A percentile compares a stretch with the other conserved stretches of the same genome.
Evolutionary conservation across 2,329 filamentous ascomycete genomes (phyloP).

Genomic region (Paramyrothecium sp.): DNA sequence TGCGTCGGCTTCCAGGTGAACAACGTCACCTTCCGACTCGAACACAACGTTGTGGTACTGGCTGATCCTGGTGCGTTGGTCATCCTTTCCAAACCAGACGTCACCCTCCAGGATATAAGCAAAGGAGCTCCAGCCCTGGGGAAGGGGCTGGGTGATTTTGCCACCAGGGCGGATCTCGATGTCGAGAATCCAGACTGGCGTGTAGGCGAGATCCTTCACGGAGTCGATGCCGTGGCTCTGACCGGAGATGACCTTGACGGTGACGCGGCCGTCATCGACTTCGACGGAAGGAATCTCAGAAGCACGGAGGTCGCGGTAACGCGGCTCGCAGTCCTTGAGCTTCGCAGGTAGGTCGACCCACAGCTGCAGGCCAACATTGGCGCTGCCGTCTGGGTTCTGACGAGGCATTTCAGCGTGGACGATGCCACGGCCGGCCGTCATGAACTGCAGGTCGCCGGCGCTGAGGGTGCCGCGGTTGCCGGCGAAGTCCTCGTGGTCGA

Average conservation of each 20-base stretch:
- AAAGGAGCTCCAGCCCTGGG: constrained; percentile 85
- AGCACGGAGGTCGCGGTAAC: constrained; percentile 82
- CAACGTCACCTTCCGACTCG: constrained; percentile 71
- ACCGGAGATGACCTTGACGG: constrained; percentile 88
- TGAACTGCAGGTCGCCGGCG: constrained; percentile 92
- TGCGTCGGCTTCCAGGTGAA: constrained; percentile 68
- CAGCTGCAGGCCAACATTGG: constrained; percentile 86
- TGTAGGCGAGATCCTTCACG: constrained; percentile 89
- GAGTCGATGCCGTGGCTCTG: constrained; percentile 81
- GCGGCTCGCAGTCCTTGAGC: constrained; percentile 85
- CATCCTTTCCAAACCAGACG: constrained; percentile 58
- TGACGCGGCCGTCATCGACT: constrained; percentile 70
- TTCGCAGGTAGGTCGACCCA: constrained; percentile 88
- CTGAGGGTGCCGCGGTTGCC: constrained; percentile 82
- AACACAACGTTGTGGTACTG: constrained; percentile 91
- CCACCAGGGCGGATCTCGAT: constrained; percentile 78
- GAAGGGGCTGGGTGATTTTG: constrained; percentile 71
- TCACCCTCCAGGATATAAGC: constrained; percentile 80
- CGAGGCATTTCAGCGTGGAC: constrained; percentile 95
- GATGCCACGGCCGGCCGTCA: constrained; percentile 90
- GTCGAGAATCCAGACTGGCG: constrained; percentile 94
- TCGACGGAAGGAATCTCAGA: constrained; percentile 76
- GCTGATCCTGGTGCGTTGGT: constrained; percentile 51
- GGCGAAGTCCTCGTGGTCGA: constrained; percentile 91
- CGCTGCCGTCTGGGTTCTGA: constrained; percentile 69